These are phyloP conservation scores for Huntiella abstrusa DNA, from an alignment of 2,329 filamentous ascomycete species.

Conservation along the genomic window DNA sequence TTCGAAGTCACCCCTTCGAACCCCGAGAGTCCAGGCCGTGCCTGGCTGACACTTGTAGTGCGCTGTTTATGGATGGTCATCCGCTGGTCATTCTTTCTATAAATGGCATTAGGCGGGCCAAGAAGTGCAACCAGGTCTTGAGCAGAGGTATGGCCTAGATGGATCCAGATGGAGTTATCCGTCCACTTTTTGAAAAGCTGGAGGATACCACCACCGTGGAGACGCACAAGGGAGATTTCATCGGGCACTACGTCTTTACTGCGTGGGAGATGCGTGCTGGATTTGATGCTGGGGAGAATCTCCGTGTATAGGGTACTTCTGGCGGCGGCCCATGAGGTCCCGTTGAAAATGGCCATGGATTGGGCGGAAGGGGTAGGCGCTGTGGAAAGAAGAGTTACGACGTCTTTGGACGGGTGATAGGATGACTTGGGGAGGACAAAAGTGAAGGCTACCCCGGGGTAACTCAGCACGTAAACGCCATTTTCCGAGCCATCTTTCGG, in stretches of 20 bases:
- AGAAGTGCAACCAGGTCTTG: conserved; percentile 84
- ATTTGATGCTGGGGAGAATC: conserved; percentile 53
- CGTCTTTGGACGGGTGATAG: conserved; percentile 61
- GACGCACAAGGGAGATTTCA: conserved; percentile 63
- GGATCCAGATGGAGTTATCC: conserved; percentile 48
- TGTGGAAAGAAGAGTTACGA: conserved; percentile 69
- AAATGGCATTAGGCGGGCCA: conserved; percentile 84
- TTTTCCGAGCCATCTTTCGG: conserved; percentile 20
- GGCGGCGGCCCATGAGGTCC: conserved; percentile 76
- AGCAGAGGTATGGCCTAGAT: conserved; percentile 68
- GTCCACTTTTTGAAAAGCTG: conserved; percentile 60
- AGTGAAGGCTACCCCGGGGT: conserved; percentile 83
- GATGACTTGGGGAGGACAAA: conserved; percentile 59
- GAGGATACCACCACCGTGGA: conserved; percentile 61
- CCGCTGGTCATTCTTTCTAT: conserved; percentile 74
- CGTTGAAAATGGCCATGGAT: conserved; percentile 81
- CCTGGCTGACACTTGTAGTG: conserved; percentile 30
- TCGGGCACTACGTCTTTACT: conserved; percentile 67
- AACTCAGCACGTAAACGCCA: conserved; percentile 79
- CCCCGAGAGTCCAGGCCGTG: conserved; percentile 47
- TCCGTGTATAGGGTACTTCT: conserved; percentile 60
- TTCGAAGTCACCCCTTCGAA: conserved; percentile 38
- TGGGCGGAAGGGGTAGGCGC: conserved; percentile 56
- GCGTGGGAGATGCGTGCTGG: conserved; percentile 47
- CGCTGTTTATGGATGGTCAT: conserved; percentile 64